phyloP scores from a whole-genome alignment of 768 basidiomycete genomes.

The Fomitopsis pulvina region DNA sequence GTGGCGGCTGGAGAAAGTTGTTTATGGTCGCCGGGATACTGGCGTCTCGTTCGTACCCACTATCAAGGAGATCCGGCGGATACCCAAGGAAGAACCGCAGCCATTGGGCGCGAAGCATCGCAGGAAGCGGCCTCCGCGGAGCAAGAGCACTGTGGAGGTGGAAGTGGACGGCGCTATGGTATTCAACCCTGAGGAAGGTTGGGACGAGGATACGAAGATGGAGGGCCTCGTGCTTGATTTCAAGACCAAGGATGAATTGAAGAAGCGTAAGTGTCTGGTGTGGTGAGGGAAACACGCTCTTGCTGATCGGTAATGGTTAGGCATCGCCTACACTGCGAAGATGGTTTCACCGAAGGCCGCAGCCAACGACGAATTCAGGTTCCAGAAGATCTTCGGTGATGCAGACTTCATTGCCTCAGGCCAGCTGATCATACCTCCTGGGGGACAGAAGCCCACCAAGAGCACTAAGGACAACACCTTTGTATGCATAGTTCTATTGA shows the following conservation, averaged over 20 bases:
- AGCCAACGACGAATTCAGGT: constrained; percentile 65
- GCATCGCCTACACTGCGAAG: constrained; percentile 69
- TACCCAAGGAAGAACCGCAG: constrained; percentile 42
- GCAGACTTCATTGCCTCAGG: constrained; percentile 90
- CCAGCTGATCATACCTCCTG: constrained; percentile 73
- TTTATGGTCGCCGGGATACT: constrained; percentile 62
- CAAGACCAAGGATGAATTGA: constrained; percentile 49
- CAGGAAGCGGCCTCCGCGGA: constrained; percentile 30
- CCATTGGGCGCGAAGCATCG: constrained; percentile 38
- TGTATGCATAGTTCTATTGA: constrained; percentile 38
- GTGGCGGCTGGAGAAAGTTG: constrained; percentile 90
- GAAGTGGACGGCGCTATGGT: constrained; percentile 28
- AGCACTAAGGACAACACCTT: constrained; percentile 91
- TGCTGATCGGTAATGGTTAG: constrained; percentile 30
- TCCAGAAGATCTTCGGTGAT: constrained; percentile 90
- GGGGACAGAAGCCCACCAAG: constrained; percentile 80
- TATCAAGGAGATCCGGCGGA: constrained; percentile 58
- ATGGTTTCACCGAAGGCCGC: constrained; percentile 60
- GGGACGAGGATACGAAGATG: constrained; percentile 75
- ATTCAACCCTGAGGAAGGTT: constrained; percentile 54
- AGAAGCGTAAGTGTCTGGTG: constrained; percentile 55
- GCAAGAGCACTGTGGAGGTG: constrained; percentile 33
- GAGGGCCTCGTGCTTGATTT: constrained; percentile 66
- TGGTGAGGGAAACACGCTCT: neutral
- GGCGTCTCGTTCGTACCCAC: constrained; percentile 50